A percentile compares a stretch with the other conserved stretches of the same genome.
Evolutionary conservation across 345 rosid genomes (phyloP).

Genomic region (Syzygium oleosum): DNA sequence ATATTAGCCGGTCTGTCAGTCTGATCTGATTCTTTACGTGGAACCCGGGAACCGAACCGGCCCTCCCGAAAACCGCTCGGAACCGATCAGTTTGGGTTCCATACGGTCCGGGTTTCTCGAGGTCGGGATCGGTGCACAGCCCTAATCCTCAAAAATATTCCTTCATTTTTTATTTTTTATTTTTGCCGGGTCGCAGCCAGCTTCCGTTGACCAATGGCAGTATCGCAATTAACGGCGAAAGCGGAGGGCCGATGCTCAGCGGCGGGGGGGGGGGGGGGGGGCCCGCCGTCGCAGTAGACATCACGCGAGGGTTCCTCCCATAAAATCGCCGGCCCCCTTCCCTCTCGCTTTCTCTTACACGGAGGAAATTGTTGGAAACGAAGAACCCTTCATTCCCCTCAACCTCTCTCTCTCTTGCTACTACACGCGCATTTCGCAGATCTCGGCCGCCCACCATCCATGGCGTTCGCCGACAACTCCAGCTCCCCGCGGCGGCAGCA

Average conservation of each 20-base stretch:
- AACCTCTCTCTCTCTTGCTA: too few relatives aligned
- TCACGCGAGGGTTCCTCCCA: background rate
- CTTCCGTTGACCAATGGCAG: background rate
- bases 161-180: accelerated
- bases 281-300: background rate
- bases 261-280: too few relatives aligned
- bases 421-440: background rate
- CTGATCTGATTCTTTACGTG: too few relatives aligned
- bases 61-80: too few relatives aligned
- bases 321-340: too few relatives aligned
- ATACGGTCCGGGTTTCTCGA: background rate
- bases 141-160: background rate
- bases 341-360: background rate
- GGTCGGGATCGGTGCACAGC: too few relatives aligned
- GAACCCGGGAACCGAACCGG: too few relatives aligned
- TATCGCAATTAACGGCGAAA: background rate
- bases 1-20: too few relatives aligned
- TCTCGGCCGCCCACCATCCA: background rate
- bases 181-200: background rate
- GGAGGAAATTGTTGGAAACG: too few relatives aligned
- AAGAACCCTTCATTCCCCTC: too few relatives aligned
- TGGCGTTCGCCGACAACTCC: conserved; percentile 27
- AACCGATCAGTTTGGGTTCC: background rate
- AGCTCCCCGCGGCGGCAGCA: conserved; percentile 12
- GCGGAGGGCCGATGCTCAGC: background rate